Evolutionary conservation across 257 asterid genomes (phyloP).

Genomic region (Linaria vulgaris): DNA sequence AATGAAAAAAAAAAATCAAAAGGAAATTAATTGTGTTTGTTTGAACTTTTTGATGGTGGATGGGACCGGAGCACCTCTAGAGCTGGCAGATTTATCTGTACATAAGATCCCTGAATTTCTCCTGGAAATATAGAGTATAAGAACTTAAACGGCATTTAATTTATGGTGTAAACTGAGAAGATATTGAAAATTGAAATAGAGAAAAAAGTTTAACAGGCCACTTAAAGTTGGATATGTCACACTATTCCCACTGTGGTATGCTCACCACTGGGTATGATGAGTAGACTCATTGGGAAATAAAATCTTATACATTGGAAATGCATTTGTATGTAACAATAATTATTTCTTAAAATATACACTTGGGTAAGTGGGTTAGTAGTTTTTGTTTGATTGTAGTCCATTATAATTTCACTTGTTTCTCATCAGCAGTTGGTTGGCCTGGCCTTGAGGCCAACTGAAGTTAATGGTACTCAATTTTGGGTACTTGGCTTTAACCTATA

Average conservation of each 20-base stretch:
- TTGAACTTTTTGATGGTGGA: background rate
- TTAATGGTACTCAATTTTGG: background rate
- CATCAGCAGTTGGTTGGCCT: background rate
- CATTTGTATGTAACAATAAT: background rate
- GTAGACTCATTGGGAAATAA: background rate
- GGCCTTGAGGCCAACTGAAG: conserved; percentile 1
- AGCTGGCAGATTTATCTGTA: background rate
- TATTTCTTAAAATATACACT: no score
- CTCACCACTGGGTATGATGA: background rate
- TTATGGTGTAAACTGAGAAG: no score
- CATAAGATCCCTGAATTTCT: background rate
- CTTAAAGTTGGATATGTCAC: background rate
- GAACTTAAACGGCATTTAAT: conserved; percentile 1
- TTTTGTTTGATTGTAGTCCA: background rate
- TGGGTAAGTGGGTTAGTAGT: no score
- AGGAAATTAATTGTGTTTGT: no score
- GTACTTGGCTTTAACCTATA: background rate
- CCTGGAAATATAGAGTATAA: conserved; percentile 7
- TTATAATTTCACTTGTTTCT: background rate
- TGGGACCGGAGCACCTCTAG: background rate
- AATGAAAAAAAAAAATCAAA: no score
- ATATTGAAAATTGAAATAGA: no score
- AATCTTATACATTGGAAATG: background rate
- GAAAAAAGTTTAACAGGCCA: no score
- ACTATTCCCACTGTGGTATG: background rate